Conservation (phyloP, 192 early-diverging fungal genomes). For the Coemansia aciculifera region DNA sequence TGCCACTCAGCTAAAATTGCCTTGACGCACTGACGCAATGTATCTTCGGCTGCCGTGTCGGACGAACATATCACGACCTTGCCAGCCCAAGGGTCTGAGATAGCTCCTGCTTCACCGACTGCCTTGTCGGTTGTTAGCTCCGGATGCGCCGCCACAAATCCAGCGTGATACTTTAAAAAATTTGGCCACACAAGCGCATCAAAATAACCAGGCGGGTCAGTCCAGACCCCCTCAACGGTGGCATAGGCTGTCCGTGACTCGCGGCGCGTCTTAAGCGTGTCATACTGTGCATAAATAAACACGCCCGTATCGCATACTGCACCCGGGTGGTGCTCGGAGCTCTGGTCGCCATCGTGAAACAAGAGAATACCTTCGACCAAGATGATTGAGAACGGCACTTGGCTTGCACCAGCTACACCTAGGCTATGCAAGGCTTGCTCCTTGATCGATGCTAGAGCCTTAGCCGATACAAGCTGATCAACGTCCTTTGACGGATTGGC, state of each 20-base stretch:
- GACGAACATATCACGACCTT: slow-evolving; percentile 41
- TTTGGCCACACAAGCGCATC: slow-evolving; percentile 78
- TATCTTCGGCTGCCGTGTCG: slow-evolving; percentile 19
- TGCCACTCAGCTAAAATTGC: slow-evolving; percentile 22
- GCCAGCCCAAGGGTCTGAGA: not conserved
- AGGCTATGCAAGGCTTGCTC: slow-evolving; percentile 9
- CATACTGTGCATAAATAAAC: slow-evolving; percentile 60
- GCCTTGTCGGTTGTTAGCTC: not conserved
- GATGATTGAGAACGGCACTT: slow-evolving; percentile 33
- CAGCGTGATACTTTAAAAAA: slow-evolving; percentile 50
- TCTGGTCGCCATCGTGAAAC: slow-evolving; percentile 56
- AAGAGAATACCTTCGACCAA: slow-evolving; percentile 80
- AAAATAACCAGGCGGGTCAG: slow-evolving; percentile 77
- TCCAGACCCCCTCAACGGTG: slow-evolving; percentile 79
- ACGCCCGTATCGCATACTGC: slow-evolving; percentile 25
- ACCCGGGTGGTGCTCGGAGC: slow-evolving; percentile 51
- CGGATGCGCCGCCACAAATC: slow-evolving; percentile 21
- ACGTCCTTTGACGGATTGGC: slow-evolving; percentile 49
- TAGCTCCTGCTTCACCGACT: not conserved
- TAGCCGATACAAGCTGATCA: slow-evolving; percentile 18
- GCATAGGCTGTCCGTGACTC: slow-evolving; percentile 66
- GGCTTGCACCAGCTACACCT: slow-evolving; percentile 3
- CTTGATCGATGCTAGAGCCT: slow-evolving; percentile 13
- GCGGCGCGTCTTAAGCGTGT: slow-evolving; percentile 64
- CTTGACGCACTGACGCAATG: slow-evolving; percentile 17